These are phyloP conservation scores for Albizia julibrissin DNA, from an alignment of 306 rosid species.

Conservation along the genomic window DNA sequence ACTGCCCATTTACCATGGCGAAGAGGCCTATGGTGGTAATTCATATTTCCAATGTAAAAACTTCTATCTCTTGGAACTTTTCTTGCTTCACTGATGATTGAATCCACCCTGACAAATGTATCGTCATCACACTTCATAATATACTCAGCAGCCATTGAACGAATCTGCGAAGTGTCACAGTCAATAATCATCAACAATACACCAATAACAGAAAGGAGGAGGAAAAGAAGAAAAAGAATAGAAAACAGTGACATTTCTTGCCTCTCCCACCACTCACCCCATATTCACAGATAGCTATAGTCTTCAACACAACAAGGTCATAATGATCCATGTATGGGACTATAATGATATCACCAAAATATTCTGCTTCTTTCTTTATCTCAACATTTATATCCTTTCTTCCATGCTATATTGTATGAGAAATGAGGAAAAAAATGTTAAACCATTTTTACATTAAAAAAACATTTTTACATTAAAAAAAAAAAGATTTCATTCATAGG, in stretches of 20 bases:
- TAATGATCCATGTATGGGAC: constrained; percentile 97
- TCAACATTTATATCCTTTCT: constrained; percentile 83
- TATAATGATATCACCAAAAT: constrained; percentile 85
- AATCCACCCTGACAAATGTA: constrained; percentile 90
- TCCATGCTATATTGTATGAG: constrained; percentile 70
- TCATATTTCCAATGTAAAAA: constrained; percentile 86
- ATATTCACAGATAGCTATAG: constrained; percentile 90
- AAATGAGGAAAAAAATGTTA: constrained; percentile 26
- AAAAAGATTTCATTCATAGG: background rate
- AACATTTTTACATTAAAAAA: constrained; percentile 25
- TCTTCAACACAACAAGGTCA: constrained; percentile 95
- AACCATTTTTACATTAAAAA: constrained; percentile 23
- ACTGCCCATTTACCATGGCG: constrained; percentile 99
- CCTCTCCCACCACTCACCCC: constrained; percentile 64
- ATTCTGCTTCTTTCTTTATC: constrained; percentile 84
- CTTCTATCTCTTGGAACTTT: constrained; percentile 52
- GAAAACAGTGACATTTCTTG: constrained; percentile 26
- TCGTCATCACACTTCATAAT: constrained; percentile 97
- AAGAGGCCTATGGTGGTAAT: constrained; percentile 85
- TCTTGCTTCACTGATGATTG: constrained; percentile 63
- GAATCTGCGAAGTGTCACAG: constrained; percentile 54
- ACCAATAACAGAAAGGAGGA: constrained; percentile 2
- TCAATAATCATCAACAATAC: constrained; percentile 9
- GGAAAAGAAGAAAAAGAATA: background rate
- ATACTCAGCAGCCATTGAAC: constrained; percentile 63